Evolutionary conservation across 148 eudicot genomes (phyloP).

Genomic region (Linanthus parryae): DNA sequence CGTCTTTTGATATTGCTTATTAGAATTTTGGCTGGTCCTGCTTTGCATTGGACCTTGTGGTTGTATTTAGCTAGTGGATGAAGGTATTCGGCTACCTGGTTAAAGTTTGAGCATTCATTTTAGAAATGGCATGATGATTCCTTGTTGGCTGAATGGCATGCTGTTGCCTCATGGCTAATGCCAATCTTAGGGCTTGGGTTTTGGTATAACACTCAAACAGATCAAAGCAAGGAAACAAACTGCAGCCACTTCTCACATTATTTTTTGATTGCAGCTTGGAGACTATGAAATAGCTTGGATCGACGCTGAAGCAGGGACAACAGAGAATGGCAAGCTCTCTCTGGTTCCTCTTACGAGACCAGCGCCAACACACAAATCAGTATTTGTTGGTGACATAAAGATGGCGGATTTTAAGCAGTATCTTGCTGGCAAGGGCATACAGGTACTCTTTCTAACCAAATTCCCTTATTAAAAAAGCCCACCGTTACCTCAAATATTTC

Average conservation of each 20-base stretch:
- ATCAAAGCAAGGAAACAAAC: conserved; percentile 4
- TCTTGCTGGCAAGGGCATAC: conserved; percentile 83
- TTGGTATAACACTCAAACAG: neutral
- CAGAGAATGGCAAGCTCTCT: conserved; percentile 61
- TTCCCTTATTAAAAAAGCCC: neutral
- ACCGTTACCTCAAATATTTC: neutral
- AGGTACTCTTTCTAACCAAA: conserved; percentile 34
- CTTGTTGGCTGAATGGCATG: neutral
- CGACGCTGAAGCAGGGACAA: conserved; percentile 86
- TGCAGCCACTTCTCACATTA: conserved; percentile 5
- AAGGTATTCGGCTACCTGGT: neutral
- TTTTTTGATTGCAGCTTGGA: conserved; percentile 65
- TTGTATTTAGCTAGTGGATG: neutral
- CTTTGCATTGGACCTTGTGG: too few relatives aligned
- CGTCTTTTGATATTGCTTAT: too few relatives aligned
- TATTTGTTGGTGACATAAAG: conserved; percentile 90
- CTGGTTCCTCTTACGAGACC: conserved; percentile 72
- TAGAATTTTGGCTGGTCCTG: too few relatives aligned
- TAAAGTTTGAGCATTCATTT: neutral
- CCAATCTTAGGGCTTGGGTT: neutral
- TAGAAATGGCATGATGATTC: neutral
- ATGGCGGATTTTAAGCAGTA: conserved; percentile 97
- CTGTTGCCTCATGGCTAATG: neutral
- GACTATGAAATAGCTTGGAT: conserved; percentile 95
- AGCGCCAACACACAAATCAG: conserved; percentile 86